Evolutionary conservation across 768 basidiomycete genomes (phyloP), one percentile per base, ranked within the genome.

Genomic region (Tephrocybe sp.): DNA sequence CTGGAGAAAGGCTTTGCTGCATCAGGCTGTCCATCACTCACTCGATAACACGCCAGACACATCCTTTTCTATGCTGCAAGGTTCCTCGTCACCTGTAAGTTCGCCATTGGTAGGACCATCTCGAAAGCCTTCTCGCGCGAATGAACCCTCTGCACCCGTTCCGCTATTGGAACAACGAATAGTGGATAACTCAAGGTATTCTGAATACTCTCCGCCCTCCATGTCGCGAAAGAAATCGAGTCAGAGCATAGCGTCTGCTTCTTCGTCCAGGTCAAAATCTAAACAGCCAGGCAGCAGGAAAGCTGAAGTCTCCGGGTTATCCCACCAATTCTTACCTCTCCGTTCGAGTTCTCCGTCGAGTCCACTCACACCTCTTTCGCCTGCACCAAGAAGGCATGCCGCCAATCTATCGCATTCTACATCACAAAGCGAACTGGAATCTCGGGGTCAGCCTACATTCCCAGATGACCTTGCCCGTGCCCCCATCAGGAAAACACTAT

Each of bases 21-120:
- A 81, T 18, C 80, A 90, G 64, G 91, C 88, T 29, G 88, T 93
- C 16, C 82, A 84, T 45, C 84, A 84, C 64, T 90, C 88, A 3
- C 69, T 90, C 30, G 82, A 79, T 52, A 56, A 46, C 21, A 79
- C 75, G 0, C 72, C 77, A 0, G 75, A 72, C 36, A 54, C 61
- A 7, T 74, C 75, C 18, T 78, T 76, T 56, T 75, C 78, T 2
- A 71, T 71, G 41, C 58, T 60, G 24, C 40, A 70, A 15, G 68
- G 64, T 16, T 57, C 66, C 21, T 55, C 58, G 29, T 75, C 77
- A 9, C 74, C 77, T 21, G 55, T 72, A 21, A 53, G 6, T 29
- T 29, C 27, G 27, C 11, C 27, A 29, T 29, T n/a, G n/a, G n/a
- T n/a, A n/a, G n/a, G n/a, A n/a, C n/a, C 64, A 16, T 74, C 74